phyloP scores from a whole-genome alignment of 768 basidiomycete species.

The Guyanaporus albipodus region DNA sequence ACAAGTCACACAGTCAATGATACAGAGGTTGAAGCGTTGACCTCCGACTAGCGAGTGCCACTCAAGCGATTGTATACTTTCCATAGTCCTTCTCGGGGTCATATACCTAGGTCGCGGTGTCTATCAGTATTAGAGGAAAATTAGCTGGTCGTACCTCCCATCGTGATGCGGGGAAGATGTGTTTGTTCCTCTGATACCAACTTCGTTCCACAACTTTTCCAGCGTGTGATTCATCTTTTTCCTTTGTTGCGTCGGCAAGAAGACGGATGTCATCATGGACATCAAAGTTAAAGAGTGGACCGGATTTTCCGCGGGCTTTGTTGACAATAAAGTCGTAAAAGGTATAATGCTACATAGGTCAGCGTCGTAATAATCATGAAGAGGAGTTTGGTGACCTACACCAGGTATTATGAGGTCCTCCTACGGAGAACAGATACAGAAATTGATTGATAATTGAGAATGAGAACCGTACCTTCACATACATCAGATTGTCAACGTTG shows the following conservation, averaged over 20 bases:
- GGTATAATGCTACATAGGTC: conserved; percentile 75
- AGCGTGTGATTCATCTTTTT: conserved; percentile 98
- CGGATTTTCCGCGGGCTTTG: conserved; percentile 97
- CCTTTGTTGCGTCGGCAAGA: conserved; percentile 88
- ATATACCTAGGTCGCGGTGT: conserved; percentile 55
- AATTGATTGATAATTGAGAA: not conserved
- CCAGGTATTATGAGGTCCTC: conserved; percentile 98
- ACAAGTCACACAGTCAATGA: not conserved
- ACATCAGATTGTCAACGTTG: conserved; percentile 96
- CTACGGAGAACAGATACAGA: conserved; percentile 39
- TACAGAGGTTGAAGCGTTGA: no score
- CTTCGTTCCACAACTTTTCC: conserved; percentile 97
- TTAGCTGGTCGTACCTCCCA: conserved; percentile 73
- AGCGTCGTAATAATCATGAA: not conserved
- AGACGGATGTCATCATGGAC: conserved; percentile 98
- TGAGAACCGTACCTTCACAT: conserved; percentile 71
- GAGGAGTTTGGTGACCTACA: conserved; percentile 53
- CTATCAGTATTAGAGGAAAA: not conserved
- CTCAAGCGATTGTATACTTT: conserved; percentile 73
- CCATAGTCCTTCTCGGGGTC: conserved; percentile 94
- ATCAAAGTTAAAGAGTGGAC: conserved; percentile 97
- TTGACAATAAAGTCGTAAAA: conserved; percentile 99
- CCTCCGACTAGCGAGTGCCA: conserved; percentile 2
- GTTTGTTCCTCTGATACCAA: conserved; percentile 95
- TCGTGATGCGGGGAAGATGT: conserved; percentile 93